Evolutionary conservation across 208 protist genomes (phyloP).

Genomic region (Leishmania amazonensis): DNA sequence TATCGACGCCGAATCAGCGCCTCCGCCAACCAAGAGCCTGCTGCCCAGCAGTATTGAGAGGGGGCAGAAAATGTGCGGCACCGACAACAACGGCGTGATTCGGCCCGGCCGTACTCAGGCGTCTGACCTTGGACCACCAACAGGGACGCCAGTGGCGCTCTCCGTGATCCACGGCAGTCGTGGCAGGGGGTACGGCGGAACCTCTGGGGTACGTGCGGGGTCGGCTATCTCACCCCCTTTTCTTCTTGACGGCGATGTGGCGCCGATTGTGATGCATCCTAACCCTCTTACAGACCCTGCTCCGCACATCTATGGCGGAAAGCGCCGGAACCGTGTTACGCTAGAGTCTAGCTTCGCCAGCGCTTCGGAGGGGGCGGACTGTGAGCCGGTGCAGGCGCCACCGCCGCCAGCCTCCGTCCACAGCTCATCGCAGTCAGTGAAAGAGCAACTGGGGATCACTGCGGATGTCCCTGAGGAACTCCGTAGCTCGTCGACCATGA

Average conservation of each 20-base stretch:
- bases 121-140: not conserved
- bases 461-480: not conserved
- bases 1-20: not conserved
- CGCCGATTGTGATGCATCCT: not conserved
- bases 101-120: not conserved
- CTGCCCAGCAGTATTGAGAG: not conserved
- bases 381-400: not conserved
- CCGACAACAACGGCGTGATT: not conserved
- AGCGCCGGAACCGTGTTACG: not conserved
- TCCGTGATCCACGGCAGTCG: not conserved
- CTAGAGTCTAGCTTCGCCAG: not conserved
- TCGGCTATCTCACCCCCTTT: not conserved
- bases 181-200: not conserved
- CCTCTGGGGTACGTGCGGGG: not conserved
- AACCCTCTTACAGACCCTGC: constrained; percentile 1
- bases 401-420: no score
- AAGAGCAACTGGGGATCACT: not conserved
- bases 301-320: not conserved
- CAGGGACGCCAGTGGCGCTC: not conserved
- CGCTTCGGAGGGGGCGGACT: not conserved
- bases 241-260: not conserved
- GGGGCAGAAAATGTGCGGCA: not conserved
- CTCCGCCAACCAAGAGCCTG: not conserved
- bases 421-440: not conserved
- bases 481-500: not conserved